phyloP scores from a whole-genome alignment of 176 grass and related monocot species.

The Thalia dealbata region DNA sequence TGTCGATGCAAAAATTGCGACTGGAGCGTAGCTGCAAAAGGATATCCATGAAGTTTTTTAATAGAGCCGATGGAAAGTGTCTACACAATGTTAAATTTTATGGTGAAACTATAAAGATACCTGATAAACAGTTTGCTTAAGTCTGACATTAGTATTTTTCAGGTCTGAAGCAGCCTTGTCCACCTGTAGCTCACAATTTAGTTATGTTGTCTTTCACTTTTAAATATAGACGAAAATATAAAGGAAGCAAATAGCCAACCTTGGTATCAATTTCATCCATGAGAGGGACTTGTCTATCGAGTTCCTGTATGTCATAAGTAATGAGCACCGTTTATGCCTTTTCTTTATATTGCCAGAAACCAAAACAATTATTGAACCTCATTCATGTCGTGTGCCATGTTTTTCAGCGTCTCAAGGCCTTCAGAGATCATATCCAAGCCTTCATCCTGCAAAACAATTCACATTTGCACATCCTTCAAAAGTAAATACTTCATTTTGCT shows the following conservation, averaged over 20 bases:
- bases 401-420: constrained; percentile 77
- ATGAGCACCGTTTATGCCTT: constrained; percentile 4
- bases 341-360: neutral
- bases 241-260: constrained; percentile 25
- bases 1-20: constrained; percentile 70
- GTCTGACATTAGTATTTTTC: constrained; percentile 72
- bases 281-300: constrained; percentile 96
- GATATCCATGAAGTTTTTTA: neutral
- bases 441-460: constrained; percentile 58
- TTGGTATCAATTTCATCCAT: constrained; percentile 98
- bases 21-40: constrained; percentile 57
- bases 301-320: constrained; percentile 42
- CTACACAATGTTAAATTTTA: neutral
- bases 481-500: too few relatives aligned
- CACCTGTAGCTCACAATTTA: constrained; percentile 30
- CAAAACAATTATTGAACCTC: constrained; percentile 43
- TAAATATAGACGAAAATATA: neutral
- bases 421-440: constrained; percentile 83
- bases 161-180: constrained; percentile 67
- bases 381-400: constrained; percentile 96
- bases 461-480: neutral
- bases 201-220: neutral
- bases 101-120: constrained; percentile 9
- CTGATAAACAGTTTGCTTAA: constrained; percentile 70
- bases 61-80: neutral